Base-by-base conservation (phyloP, 2,329 filamentous ascomycete species). In the Arthroderma sp. region DNA sequence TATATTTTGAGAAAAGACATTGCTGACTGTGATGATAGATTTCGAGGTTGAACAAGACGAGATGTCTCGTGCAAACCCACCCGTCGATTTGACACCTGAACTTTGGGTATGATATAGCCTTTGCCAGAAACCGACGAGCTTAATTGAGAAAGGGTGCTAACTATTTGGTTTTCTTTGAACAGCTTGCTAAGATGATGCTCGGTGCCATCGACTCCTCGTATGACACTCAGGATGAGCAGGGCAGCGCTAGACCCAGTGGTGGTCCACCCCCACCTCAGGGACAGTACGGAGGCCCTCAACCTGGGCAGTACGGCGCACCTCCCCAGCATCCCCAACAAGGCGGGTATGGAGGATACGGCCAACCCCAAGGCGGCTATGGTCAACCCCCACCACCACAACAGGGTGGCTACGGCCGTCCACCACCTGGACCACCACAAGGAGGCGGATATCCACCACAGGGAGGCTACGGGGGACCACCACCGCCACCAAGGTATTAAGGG, bases 31-130 rank as follows among this genome's bases (percentile, higher is more conserved):
- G 44, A 40, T 38, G 38, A 46, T 53, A 77, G 76, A 81, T 63
- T 81, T 74, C 53, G 78, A 81, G 61, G 76, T 79, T 51, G 79
- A 82, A 57, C 76, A 78, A 49, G 75, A 77, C 40, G 77, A 81
- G 55, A 80, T 82, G 77, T 67, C 73, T 1, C 70, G 71, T 40
- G 74, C 75, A 29, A 70, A 73, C 47, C 77, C 77, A 5, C 76
- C 77, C 3, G 72, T 81, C 29, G 70, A 80, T 51, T 63, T 81
- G 36, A 80, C 77, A 3, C 75, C 77, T 6, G 77, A 81, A 52
- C 70, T 80, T 43, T 81, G 78, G 78, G 70, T 71, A 57, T 45
- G 60, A 49, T 31, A 28, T 28, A 15, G 8, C 27, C 34, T 38
- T n/a, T 28, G 9, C 36, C 8, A 7, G 6, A 11, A 10, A 36